A percentile compares a stretch with the other conserved stretches of the same genome.
Evolutionary conservation across 1,284 basidiomycete genomes (phyloP).

Genomic region (Cutaneotrichosporon sp.): DNA sequence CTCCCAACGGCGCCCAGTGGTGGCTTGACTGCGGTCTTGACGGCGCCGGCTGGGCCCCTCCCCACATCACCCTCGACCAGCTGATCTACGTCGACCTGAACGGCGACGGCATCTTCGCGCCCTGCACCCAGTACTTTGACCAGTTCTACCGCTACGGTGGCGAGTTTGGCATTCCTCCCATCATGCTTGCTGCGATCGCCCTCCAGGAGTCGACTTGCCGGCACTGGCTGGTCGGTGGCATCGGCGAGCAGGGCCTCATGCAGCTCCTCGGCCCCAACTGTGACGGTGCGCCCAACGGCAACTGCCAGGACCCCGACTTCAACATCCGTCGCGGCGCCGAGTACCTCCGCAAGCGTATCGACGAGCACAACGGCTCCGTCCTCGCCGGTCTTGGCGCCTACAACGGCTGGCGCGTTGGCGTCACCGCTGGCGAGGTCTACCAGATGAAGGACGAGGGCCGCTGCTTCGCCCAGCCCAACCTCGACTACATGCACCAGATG

Average conservation of each 20-base stretch:
- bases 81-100: constrained; percentile 60
- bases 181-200: constrained; percentile 78
- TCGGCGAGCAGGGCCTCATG: constrained; percentile 80
- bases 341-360: constrained; percentile 32
- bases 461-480: constrained; percentile 67
- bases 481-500: constrained; percentile 68
- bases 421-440: constrained; percentile 60
- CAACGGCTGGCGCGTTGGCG: constrained; percentile 70
- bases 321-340: constrained; percentile 57
- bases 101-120: constrained; percentile 63
- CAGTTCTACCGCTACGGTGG: constrained; percentile 66
- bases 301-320: constrained; percentile 57
- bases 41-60: constrained; percentile 47
- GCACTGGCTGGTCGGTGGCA: not conserved
- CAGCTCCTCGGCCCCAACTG: constrained; percentile 82
- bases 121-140: constrained; percentile 62
- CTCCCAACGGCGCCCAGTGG: constrained; percentile 72
- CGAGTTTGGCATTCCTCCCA: constrained; percentile 58
- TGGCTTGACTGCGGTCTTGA: constrained; percentile 78
- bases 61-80: constrained; percentile 59
- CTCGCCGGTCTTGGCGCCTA: constrained; percentile 67
- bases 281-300: constrained; percentile 61
- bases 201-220: constrained; percentile 74
- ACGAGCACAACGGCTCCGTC: constrained; percentile 61
- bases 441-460: constrained; percentile 11